These are phyloP conservation scores for Candida sp. DNA, from an alignment of 1,139 yeast species.

Conservation along the genomic window DNA sequence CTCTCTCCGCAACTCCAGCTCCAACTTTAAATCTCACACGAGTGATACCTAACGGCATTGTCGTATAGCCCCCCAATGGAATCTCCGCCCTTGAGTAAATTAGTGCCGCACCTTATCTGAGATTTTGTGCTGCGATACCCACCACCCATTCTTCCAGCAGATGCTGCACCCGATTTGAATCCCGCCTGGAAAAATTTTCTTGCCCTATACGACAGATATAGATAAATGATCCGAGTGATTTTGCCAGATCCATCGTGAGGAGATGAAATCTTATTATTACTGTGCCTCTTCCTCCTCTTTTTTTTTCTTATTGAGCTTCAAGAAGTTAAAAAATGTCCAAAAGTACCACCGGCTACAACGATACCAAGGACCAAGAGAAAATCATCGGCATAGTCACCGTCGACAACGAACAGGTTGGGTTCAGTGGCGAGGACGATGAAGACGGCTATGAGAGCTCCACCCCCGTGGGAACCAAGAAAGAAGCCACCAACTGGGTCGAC, in stretches of 20 bases:
- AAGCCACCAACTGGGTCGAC: slow-evolving; percentile 25
- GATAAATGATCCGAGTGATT: background rate
- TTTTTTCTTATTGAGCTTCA: background rate
- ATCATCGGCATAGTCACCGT: background rate
- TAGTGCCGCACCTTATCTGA: background rate
- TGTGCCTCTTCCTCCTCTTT: background rate
- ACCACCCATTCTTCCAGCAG: background rate
- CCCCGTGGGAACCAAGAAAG: background rate
- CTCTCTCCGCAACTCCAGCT: too few relatives aligned
- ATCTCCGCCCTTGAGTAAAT: background rate
- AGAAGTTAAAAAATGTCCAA: background rate
- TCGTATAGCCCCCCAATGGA: too few relatives aligned
- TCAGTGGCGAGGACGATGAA: background rate
- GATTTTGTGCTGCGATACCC: background rate
- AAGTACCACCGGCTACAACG: background rate
- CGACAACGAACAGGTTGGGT: background rate
- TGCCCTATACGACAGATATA: background rate
- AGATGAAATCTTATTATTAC: too few relatives aligned
- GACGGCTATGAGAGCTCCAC: background rate
- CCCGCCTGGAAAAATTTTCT: background rate
- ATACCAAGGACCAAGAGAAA: slow-evolving; percentile 1
- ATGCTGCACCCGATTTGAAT: background rate
- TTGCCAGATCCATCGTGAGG: background rate
- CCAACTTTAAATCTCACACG: too few relatives aligned
- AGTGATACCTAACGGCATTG: too few relatives aligned